Base-by-base conservation (phyloP, 2,329 filamentous ascomycete species). In the Mycosphaerella sp. region DNA sequence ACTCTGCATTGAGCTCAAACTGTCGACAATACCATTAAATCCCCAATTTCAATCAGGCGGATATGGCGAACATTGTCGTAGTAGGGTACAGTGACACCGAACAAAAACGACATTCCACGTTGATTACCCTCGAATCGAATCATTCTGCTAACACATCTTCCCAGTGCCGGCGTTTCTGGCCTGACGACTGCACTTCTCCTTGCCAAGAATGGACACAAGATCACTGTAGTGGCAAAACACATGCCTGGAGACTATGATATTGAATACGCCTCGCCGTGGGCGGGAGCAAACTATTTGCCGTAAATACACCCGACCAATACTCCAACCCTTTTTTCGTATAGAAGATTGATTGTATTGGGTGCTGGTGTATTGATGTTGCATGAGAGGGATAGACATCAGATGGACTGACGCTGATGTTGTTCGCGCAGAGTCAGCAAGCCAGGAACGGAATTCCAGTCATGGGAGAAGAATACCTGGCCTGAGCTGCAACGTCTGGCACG, bases 161-260 rank as follows among this genome's bases (percentile, higher is more conserved):
- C 6, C 46, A 67, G 65, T 34, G 84, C 83, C 48, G 84, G 84
- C 45, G 82, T 87, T 5, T 76, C 81, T 32, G 83, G 83, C 26
- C 75, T 87, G 49, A 86, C 84, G 2, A 84, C 82, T 1, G 83
- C 84, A 36, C 73, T 84, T 23, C 70, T 82, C 12, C 72, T 86
- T 11, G 83, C 83, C 10, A 75, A 76, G 55, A 77, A 82, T 62
- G 70, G 73, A 64, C 78, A 84, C 61, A 74, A 75, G 26, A 72
- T 95, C 59, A 90, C 87, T 0, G 76, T 95, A 36, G 76, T 89
- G 32, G 86, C 89, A 4, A 95, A 92, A 67, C 87, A 95, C 68
- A 93, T 95, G 86, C 91, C 91, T 0, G 91, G 91, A 36, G 91
- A 96, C 74, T 93, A 92, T 70, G 87, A 92, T 61, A 85, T 91